These are phyloP conservation scores for Hyphodiscus hymeniophilus DNA, from an alignment of 495 filamentous ascomycete genomes.

Conservation along the genomic window DNA sequence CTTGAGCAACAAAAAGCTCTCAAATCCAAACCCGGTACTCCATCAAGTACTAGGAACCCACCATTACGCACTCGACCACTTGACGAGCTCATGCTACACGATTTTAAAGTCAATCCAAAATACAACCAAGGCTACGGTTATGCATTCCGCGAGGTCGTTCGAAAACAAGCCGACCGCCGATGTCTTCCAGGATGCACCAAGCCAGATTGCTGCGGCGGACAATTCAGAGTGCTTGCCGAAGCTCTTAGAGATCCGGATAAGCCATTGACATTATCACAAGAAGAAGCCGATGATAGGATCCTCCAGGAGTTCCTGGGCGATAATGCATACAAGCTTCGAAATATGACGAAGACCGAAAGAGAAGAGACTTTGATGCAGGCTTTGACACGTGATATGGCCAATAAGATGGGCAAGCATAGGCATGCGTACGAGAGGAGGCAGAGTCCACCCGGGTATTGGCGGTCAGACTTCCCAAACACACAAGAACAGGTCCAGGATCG, in stretches of 20 bases:
- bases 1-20: too few relatives aligned
- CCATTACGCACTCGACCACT: constrained; percentile 46
- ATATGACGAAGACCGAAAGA: constrained; percentile 43
- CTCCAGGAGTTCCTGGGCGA: constrained; percentile 63
- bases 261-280: constrained; percentile 13
- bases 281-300: constrained; percentile 43
- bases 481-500: constrained; percentile 62
- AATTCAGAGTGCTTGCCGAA: constrained; percentile 57
- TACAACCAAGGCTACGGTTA: constrained; percentile 64
- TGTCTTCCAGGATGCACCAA: constrained; percentile 73
- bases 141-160: constrained; percentile 69
- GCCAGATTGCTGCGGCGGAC: constrained; percentile 65
- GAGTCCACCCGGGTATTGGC: constrained; percentile 85
- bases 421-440: constrained; percentile 59
- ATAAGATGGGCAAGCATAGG: constrained; percentile 67
- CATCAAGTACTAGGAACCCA: constrained; percentile 25
- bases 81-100: constrained; percentile 42
- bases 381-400: constrained; percentile 55
- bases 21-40: too few relatives aligned
- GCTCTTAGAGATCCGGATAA: constrained; percentile 21
- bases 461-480: constrained; percentile 76
- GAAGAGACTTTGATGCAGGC: constrained; percentile 57
- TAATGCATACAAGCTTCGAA: constrained; percentile 35
- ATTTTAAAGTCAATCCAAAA: constrained; percentile 81
- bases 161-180: constrained; percentile 62